Conservation (phyloP, 306 rosid genomes). For the Cucurbita moschata region DNA sequence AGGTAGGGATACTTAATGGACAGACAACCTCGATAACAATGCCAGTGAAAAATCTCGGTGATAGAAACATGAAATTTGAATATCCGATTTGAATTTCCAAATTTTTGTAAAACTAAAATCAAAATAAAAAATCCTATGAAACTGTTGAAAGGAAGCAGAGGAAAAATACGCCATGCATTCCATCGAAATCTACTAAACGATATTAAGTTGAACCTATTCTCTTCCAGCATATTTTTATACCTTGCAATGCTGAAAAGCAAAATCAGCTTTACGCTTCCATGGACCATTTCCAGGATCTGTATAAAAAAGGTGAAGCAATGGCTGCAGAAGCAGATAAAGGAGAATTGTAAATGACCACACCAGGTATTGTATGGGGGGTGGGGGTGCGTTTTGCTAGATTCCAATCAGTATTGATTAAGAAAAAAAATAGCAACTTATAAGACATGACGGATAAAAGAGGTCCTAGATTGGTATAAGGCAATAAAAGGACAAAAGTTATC, state of each 20-base stretch:
- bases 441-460: not conserved
- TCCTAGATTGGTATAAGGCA: not conserved
- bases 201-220: not conserved
- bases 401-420: not conserved
- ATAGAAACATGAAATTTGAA: not conserved
- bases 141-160: not conserved
- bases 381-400: not conserved
- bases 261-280: conserved; percentile 95
- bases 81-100: not conserved
- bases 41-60: not conserved
- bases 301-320: conserved; percentile 60
- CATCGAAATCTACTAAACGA: not conserved
- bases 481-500: not conserved
- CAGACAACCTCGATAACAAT: not conserved
- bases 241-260: conserved; percentile 57
- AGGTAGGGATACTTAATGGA: not conserved
- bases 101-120: not conserved
- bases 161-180: not conserved
- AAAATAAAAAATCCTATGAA: not conserved
- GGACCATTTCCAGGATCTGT: conserved; percentile 73
- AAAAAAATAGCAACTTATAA: not conserved
- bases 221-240: conserved; percentile 20
- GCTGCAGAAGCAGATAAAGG: conserved; percentile 39
- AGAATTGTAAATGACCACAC: not conserved
- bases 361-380: not conserved